A percentile compares a stretch with the other conserved stretches of the same genome.
These are phyloP conservation scores for Candida alai DNA, from an alignment of 805 yeast genomes.

Conservation along the genomic window DNA sequence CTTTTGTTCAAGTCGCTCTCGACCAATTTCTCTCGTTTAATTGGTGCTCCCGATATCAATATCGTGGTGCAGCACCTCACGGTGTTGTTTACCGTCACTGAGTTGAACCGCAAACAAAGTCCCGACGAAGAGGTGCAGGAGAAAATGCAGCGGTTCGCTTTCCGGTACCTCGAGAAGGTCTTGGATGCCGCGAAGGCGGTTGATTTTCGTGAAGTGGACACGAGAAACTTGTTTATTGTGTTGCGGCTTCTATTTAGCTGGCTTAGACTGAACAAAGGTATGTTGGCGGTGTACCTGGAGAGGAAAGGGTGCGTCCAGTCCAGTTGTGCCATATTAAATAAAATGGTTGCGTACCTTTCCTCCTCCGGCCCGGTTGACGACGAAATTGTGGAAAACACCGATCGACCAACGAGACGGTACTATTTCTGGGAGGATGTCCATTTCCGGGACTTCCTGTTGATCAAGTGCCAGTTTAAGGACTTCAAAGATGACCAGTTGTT, in stretches of 20 bases:
- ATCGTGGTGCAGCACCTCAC: constrained; percentile 22
- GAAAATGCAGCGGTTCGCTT: constrained; percentile 12
- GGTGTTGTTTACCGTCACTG: constrained; percentile 20
- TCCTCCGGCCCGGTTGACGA: background rate
- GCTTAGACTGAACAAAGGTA: constrained; percentile 46
- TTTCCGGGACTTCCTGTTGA: constrained; percentile 55
- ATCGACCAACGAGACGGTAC: constrained; percentile 46
- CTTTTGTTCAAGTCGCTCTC: constrained; percentile 19
- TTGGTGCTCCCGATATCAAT: constrained; percentile 10
- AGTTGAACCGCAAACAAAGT: constrained; percentile 7
- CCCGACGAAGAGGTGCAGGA: constrained; percentile 3
- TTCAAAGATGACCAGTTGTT: constrained; percentile 54
- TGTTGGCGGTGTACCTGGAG: background rate
- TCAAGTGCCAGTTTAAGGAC: constrained; percentile 53
- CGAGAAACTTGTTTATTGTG: constrained; percentile 13
- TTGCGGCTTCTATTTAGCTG: constrained; percentile 54
- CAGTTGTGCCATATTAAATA: background rate
- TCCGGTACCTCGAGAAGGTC: constrained; percentile 20
- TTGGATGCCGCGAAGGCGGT: constrained; percentile 10
- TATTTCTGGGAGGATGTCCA: constrained; percentile 64
- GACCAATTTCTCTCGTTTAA: constrained; percentile 10
- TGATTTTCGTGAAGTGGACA: background rate
- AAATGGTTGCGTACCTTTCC: background rate
- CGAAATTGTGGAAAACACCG: constrained; percentile 16
- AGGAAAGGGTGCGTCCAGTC: background rate